A percentile compares a stretch with the other conserved stretches of the same genome.
Conservation (phyloP, 139 green algal genomes). For the Auxenochlorella pyrenoidosa region DNA sequence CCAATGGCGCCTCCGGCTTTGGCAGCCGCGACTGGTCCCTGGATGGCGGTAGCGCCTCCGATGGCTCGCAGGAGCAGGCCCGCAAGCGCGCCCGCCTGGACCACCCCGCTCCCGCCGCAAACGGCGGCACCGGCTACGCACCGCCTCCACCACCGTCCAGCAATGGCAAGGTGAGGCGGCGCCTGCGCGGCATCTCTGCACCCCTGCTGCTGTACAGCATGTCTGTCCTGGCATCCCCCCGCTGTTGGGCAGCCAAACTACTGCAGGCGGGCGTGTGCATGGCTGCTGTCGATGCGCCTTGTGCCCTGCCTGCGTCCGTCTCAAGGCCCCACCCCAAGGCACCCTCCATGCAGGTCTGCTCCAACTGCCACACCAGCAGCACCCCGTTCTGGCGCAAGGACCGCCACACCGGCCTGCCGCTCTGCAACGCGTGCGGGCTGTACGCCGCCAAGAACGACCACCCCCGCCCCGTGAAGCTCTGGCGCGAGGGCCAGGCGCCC, state of each 20-base stretch:
- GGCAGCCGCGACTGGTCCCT: neutral
- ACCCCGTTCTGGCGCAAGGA: conserved; percentile 98
- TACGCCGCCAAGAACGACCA: conserved; percentile 96
- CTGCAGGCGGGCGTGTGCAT: no score
- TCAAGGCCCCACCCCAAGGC: no score
- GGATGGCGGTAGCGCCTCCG: neutral
- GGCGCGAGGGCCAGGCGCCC: conserved; percentile 64
- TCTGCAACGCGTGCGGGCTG: conserved; percentile 97
- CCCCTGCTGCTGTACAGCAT: neutral
- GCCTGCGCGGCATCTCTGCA: no score
- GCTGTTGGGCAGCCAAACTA: no score
- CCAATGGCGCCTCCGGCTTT: neutral
- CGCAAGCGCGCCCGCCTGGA: conserved; percentile 30
- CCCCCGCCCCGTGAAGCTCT: conserved; percentile 85
- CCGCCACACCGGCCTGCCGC: conserved; percentile 79
- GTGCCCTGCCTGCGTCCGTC: neutral
- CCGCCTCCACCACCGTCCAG: neutral
- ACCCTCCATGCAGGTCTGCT: conserved; percentile 77
- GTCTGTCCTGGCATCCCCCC: neutral
- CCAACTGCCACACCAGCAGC: conserved; percentile 87
- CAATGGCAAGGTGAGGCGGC: neutral
- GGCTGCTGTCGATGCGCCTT: neutral
- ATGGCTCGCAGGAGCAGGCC: neutral
- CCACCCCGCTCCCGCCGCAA: neutral
- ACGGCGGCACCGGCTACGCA: neutral